Evolutionary conservation across 1,284 basidiomycete genomes (phyloP).

Genomic region (Cryptococcus neoformans): DNA sequence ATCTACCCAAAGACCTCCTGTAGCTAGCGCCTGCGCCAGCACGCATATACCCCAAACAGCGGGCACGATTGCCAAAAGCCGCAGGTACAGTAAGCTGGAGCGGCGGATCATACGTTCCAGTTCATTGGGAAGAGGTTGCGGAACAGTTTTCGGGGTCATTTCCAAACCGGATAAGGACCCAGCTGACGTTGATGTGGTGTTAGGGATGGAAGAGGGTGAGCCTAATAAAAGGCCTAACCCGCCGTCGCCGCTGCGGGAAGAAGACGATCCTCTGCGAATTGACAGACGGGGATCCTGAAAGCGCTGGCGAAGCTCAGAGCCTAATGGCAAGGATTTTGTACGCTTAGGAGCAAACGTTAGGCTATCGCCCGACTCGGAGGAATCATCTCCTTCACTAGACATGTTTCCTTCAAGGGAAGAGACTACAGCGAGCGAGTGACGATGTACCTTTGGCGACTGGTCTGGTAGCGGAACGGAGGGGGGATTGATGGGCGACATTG

Average conservation of each 20-base stretch:
- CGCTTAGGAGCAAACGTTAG: constrained; percentile 38
- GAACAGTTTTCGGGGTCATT: constrained; percentile 1
- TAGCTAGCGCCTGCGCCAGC: constrained; percentile 27
- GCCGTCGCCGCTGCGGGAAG: not conserved
- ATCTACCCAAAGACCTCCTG: constrained; percentile 33
- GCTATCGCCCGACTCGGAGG: constrained; percentile 32
- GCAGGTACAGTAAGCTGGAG: constrained; percentile 29
- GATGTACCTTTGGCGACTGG: constrained; percentile 1
- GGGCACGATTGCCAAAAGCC: constrained; percentile 41
- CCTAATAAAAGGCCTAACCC: constrained; percentile 14
- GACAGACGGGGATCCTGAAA: not conserved
- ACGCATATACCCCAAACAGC: constrained; percentile 39
- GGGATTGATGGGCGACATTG: constrained; percentile 23
- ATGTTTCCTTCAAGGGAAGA: constrained; percentile 17
- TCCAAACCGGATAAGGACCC: not conserved
- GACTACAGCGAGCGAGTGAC: not conserved
- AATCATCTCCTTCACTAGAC: constrained; percentile 43
- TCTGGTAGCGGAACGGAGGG: constrained; percentile 11
- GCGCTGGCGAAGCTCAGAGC: not conserved
- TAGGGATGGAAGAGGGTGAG: not conserved
- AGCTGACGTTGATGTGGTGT: not conserved
- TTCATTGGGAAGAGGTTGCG: constrained; percentile 3
- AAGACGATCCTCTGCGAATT: not conserved
- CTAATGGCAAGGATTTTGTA: not conserved
- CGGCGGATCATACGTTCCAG: constrained; percentile 29